These are phyloP conservation scores for Spirogloea muscicola DNA, from an alignment of 139 green algal genomes.

Conservation along the genomic window DNA sequence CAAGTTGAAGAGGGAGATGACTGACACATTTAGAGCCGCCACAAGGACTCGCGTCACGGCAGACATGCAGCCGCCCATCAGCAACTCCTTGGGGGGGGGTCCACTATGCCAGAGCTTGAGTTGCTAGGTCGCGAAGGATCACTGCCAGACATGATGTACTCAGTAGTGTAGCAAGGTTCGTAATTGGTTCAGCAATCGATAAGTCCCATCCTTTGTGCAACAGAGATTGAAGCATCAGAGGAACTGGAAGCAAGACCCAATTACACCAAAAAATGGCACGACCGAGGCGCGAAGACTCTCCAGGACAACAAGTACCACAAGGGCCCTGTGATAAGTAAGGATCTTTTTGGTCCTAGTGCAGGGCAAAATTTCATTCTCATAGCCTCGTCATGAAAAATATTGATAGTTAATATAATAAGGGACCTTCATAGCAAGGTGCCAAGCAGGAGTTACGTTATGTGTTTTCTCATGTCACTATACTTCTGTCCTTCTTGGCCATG, in stretches of 20 bases:
- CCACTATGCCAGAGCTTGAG: no score
- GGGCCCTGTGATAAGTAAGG: constrained; percentile 91
- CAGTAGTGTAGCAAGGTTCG: no score
- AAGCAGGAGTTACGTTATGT: not conserved
- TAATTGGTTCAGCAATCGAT: constrained; percentile 21
- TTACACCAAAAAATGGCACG: constrained; percentile 72
- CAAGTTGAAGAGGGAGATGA: no score
- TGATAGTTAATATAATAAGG: no score
- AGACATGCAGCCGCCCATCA: no score
- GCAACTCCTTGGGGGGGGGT: no score
- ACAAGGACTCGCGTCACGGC: no score
- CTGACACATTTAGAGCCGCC: no score
- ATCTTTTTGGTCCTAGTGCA: not conserved
- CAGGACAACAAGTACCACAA: constrained; percentile 94
- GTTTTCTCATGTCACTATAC: no score
- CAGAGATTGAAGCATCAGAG: constrained; percentile 96
- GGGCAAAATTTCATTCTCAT: not conserved
- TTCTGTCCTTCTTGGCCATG: not conserved
- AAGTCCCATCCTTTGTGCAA: constrained; percentile 31
- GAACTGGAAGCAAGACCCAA: constrained; percentile 79
- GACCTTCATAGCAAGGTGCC: not conserved
- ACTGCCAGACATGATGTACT: no score
- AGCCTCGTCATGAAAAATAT: not conserved
- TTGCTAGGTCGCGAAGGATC: no score
- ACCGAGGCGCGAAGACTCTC: constrained; percentile 84